Evolutionary conservation across 495 filamentous ascomycete genomes (phyloP), one percentile per base, ranked within the genome.

Genomic region (Penicillium crystallinum): DNA sequence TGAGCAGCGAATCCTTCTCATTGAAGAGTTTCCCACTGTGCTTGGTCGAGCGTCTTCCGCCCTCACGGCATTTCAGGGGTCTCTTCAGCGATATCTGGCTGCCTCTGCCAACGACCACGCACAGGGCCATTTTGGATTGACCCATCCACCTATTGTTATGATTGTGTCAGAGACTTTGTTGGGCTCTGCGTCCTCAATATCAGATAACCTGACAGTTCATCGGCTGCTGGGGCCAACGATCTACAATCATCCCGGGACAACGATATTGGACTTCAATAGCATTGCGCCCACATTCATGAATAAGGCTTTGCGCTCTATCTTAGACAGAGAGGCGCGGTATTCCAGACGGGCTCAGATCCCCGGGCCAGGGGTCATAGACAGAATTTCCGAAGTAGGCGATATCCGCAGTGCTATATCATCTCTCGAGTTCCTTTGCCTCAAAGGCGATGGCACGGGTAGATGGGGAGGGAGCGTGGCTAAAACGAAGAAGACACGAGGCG

Each of bases 21-120:
- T 99, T 43, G 95, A 99, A 74, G 95, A 99, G 63, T 97, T 96
- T 64, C 95, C 95, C 1, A 90, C 88, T 57, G 86, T 87, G 0
- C 84, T 91, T 52, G 79, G 80, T 19, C 78, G 81, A 36, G 84
- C 80, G 0, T 88, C 87, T 10, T 77, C 78, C 14, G 76, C 79
- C 47, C 65, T 97, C 34, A 74, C 79, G 45, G 77, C 87, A 0
- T 97, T 99, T 66, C 80, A 89, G 48, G 76, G 81, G 36, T 78
- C 87, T 12, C 75, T 99, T 21, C 71, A 88, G 31, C 80, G 85
- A 49, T 93, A 86, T 63, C 70, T 97, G 7, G 48, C 48, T 30
- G 86, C 85, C 4, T 53, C 59, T 17, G 40, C 59, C 23, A 38
- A 56, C 76, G 72, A 53, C 63, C 70, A 42, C 49, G 39, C 49